Conservation (phyloP, 441 rosid genomes). For the Populus hybrid region DNA sequence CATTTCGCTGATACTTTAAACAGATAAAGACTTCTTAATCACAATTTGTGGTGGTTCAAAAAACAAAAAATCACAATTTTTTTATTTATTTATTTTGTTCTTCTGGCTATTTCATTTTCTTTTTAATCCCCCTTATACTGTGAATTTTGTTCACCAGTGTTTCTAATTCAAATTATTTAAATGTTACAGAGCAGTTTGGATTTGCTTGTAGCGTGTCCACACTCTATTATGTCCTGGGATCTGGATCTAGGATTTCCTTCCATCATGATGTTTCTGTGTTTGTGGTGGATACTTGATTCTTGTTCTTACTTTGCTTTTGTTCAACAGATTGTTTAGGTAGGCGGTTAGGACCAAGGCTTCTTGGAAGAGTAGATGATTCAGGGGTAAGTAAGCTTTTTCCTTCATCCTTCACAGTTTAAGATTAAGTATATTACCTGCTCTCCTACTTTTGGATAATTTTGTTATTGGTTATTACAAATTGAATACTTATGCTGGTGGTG, state of each 20-base stretch:
- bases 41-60: not conserved
- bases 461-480: constrained; percentile 25
- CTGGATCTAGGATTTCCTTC: not conserved
- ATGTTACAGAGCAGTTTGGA: not conserved
- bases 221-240: constrained; percentile 2
- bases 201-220: not conserved
- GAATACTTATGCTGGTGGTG: constrained; percentile 21
- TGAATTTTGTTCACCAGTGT: not conserved
- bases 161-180: not conserved
- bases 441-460: not conserved
- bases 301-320: constrained; percentile 20
- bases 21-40: not conserved
- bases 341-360: constrained; percentile 93
- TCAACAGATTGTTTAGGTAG: constrained; percentile 95
- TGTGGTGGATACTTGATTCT: constrained; percentile 19
- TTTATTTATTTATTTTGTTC: not conserved
- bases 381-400: constrained; percentile 55
- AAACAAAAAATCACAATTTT: not conserved
- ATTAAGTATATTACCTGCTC: not conserved
- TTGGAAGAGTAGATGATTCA: constrained; percentile 88
- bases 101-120: not conserved
- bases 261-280: constrained; percentile 10
- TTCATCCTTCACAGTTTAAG: not conserved
- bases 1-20: not conserved
- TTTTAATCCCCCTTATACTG: not conserved